Base-by-base conservation (phyloP, 441 rosid genomes). In the Gossypium trilobum region DNA sequence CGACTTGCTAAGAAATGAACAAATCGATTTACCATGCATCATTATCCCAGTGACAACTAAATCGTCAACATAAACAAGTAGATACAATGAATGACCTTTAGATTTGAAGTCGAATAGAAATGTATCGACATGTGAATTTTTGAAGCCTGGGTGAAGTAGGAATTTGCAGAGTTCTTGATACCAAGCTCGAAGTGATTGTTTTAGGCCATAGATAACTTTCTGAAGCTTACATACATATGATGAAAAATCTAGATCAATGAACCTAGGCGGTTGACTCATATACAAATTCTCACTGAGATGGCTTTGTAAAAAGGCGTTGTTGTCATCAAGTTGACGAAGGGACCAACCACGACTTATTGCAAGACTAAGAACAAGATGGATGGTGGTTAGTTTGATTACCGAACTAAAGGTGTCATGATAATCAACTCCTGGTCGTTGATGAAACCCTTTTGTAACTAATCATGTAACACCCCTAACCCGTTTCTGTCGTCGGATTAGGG, bases 401-500 rank as follows among this genome's bases (percentile, higher is more conserved):
- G 2, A 1, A 6, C 50, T 10, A 48, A 48, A 48, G 0, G 17
- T 48, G 1, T n/a, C 52, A 0, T 48, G 5, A 13, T 11, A 48
- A 13, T 48, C 7, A 48, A 48, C n/a, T 11, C 16, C 0, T 11
- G 0, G 5, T 0, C 7, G 0, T 48, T 48, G 1, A 13, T 2
- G 7, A 48, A 48, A 48, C 14, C 16, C 1, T 3, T 48, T 48
- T 11, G 1, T 5, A n/a, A 3, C 52, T n/a, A 48, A 48, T 33
- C 9, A 6, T 33, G 9, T 33, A 33, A 33, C 39, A 33, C 39
- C 1, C 0, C 1, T 33, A 6, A 33, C 39, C 2, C 9, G 9
- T 33, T 0, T 5, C 1, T 0, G 0, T 0, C 0, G 0, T 0
- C 2, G 9, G 0, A 33, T 33, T 33, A 33, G 1, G 9, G 8